phyloP scores from a whole-genome alignment of 2,329 filamentous ascomycete species.

The Aureobasidium sp. region DNA sequence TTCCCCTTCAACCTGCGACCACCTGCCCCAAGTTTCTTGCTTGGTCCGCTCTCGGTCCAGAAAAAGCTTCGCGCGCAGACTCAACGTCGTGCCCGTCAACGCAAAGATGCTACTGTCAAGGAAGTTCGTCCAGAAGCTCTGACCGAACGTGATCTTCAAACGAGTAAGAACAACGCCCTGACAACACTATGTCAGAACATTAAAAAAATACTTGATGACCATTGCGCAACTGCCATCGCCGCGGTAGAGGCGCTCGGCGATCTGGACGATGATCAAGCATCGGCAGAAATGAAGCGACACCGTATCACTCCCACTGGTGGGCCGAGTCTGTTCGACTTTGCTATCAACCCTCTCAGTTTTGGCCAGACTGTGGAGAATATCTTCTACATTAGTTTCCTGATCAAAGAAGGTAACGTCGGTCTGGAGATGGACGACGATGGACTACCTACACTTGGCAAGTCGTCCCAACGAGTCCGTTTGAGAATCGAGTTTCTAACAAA shows the following conservation, averaged over 20 bases:
- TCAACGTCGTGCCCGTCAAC: constrained; percentile 62
- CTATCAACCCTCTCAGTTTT: constrained; percentile 82
- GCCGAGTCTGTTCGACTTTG: constrained; percentile 74
- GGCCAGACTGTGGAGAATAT: constrained; percentile 94
- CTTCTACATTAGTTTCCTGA: constrained; percentile 92
- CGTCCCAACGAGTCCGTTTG: neutral
- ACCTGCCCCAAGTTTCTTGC: constrained; percentile 69
- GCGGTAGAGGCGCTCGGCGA: constrained; percentile 23
- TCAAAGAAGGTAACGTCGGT: constrained; percentile 71
- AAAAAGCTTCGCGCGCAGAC: constrained; percentile 66
- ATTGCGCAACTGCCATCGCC: constrained; percentile 25
- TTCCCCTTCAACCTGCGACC: constrained; percentile 65
- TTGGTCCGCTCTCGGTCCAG: constrained; percentile 81
- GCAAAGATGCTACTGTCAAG: constrained; percentile 57
- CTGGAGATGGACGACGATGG: constrained; percentile 64
- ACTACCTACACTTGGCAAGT: constrained; percentile 72
- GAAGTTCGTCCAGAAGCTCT: constrained; percentile 69
- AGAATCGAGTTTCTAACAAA: constrained; percentile 13
- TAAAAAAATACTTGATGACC: constrained; percentile 46
- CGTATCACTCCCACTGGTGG: constrained; percentile 60
- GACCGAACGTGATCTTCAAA: constrained; percentile 61
- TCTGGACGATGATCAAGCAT: constrained; percentile 30
- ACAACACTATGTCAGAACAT: constrained; percentile 73
- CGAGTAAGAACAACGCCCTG: constrained; percentile 68
- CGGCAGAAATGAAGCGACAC: constrained; percentile 53